Conservation (phyloP, 352 stramenopile genomes). For the Aphanomyces cochlioides region DNA sequence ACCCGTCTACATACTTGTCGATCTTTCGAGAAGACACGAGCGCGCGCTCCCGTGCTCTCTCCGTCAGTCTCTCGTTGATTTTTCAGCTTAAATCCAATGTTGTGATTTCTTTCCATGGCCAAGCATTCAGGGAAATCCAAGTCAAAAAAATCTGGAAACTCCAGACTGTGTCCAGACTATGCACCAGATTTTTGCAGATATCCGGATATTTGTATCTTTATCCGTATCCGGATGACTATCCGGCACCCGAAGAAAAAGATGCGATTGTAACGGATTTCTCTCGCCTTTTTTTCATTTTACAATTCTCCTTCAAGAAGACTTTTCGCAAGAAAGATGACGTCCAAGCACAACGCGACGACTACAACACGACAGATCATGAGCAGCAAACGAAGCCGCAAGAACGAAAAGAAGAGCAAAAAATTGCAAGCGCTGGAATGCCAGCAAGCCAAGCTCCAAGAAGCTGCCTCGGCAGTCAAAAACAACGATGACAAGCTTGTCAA, state of each 20-base stretch:
- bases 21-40: too few species aligned
- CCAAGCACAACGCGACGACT: neutral
- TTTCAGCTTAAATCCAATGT: too few species aligned
- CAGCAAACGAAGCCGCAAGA: constrained; percentile 19
- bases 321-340: neutral
- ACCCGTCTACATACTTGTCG: too few species aligned
- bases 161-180: too few species aligned
- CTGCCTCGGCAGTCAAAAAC: neutral
- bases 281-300: constrained; percentile 9
- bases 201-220: too few species aligned
- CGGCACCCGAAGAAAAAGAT: neutral
- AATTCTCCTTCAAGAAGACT: constrained; percentile 8
- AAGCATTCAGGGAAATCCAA: too few species aligned
- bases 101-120: too few species aligned
- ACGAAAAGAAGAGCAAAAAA: constrained; percentile 21
- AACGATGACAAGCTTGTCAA: neutral
- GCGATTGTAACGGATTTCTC: neutral
- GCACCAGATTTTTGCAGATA: too few species aligned
- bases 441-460: neutral
- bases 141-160: too few species aligned
- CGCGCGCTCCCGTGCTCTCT: too few species aligned
- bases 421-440: neutral
- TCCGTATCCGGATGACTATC: too few species aligned
- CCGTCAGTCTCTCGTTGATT: too few species aligned
- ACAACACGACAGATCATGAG: constrained; percentile 18